A percentile compares a stretch with the other conserved stretches of the same genome.
phyloP scores from a whole-genome alignment of 164 flowering plant species.

The Buxus sempervirens region DNA sequence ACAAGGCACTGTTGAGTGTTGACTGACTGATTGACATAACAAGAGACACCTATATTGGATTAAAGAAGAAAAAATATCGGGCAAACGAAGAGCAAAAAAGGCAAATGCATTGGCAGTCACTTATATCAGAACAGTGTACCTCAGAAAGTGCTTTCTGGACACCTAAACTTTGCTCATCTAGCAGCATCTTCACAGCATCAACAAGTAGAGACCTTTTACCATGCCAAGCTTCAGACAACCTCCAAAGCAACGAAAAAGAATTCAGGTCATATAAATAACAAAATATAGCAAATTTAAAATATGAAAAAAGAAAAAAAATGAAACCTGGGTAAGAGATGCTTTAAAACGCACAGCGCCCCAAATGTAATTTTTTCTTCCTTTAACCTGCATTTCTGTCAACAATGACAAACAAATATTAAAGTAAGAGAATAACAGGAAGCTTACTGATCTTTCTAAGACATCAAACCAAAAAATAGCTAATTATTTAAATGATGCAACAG shows the following conservation, averaged over 20 bases:
- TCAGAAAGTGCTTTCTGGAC: slow-evolving; percentile 83
- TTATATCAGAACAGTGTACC: slow-evolving; percentile 33
- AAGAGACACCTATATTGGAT: too few species aligned
- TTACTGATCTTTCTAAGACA: not conserved
- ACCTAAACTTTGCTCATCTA: slow-evolving; percentile 79
- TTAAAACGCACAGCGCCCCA: slow-evolving; percentile 88
- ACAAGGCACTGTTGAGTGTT: too few species aligned
- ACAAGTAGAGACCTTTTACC: slow-evolving; percentile 66
- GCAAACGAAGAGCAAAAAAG: too few species aligned
- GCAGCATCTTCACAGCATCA: slow-evolving; percentile 67
- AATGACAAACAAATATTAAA: slow-evolving; percentile 6
- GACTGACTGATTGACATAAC: too few species aligned
- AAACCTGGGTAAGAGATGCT: slow-evolving; percentile 96
- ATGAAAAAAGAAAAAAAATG: slow-evolving; percentile 9
- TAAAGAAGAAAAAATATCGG: slow-evolving; percentile 5
- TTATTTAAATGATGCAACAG: too few species aligned
- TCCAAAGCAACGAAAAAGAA: slow-evolving; percentile 28
- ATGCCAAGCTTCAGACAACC: slow-evolving; percentile 95
- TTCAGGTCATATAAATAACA: slow-evolving; percentile 6
- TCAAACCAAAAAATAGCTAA: too few species aligned
- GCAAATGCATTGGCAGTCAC: not conserved
- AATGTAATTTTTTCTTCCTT: slow-evolving; percentile 75
- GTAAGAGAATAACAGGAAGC: not conserved
- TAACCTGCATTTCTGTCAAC: slow-evolving; percentile 71
- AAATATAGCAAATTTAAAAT: not conserved